Conservation (phyloP, 1,284 basidiomycete species). For the Ceratobasidium sp. region DNA sequence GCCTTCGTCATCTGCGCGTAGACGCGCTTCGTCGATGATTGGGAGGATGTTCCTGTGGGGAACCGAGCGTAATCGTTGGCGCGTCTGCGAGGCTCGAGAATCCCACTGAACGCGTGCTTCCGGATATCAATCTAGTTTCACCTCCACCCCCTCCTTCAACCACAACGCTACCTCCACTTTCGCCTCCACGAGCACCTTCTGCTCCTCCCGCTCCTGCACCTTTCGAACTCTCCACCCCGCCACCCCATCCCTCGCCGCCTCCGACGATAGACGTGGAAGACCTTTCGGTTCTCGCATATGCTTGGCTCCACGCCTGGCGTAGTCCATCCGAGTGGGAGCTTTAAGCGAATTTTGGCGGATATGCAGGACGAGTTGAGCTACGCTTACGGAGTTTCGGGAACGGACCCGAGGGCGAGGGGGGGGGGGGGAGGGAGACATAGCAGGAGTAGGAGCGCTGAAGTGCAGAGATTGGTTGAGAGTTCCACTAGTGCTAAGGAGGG, state of each 20-base stretch:
- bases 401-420: constrained; percentile 18
- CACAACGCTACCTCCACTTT: constrained; percentile 72
- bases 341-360: constrained; percentile 81
- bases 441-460: neutral
- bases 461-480: constrained; percentile 52
- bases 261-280: constrained; percentile 30
- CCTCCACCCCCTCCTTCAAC: constrained; percentile 57
- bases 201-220: too few species aligned
- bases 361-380: constrained; percentile 74
- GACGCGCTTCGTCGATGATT: too few species aligned
- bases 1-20: too few species aligned
- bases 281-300: constrained; percentile 44
- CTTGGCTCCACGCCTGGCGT: constrained; percentile 38
- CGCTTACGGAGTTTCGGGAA: constrained; percentile 57
- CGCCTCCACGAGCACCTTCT: constrained; percentile 55
- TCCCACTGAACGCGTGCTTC: too few species aligned
- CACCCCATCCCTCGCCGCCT: neutral
- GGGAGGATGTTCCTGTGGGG: too few species aligned
- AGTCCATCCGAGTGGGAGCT: constrained; percentile 54
- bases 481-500: neutral
- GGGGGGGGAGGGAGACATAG: neutral
- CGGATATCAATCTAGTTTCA: neutral
- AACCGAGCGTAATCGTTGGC: too few species aligned
- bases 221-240: neutral
- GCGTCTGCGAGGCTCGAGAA: too few species aligned